Base-by-base conservation (phyloP, 768 basidiomycete genomes). In the Strobilomyces echinocephalus region DNA sequence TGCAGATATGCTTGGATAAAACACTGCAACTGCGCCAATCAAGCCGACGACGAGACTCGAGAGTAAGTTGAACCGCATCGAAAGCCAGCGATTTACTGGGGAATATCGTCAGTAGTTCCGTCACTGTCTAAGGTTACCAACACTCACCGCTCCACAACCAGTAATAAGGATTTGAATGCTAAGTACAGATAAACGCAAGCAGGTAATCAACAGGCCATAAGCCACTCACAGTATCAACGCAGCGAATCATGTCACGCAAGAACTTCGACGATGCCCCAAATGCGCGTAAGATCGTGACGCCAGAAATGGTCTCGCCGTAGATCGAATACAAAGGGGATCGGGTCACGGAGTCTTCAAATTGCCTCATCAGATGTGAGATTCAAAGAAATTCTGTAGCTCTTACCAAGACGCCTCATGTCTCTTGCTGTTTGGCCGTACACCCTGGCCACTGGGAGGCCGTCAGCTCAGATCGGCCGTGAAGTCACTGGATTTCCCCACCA, bases 211-310 rank as follows among this genome's bases (percentile, higher is more conserved):
- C 3, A 2, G 40, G 35, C 21, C 35, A 36, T 15, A 15, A 26
- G 18, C 33, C 36, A 70, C 84, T 57, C 56, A 89, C 87, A 34
- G 88, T 90, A 63, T 92, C 90, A 20, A 88, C 86, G 55, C 82
- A 88, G 49, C 82, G 79, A 11, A 90, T 73, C 88, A 92, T 91
- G 59, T 91, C 90, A 49, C 89, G 75, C 57, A 92, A 69, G 68
- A 91, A 90, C 65, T 91, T 91, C 36, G 90, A 88, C 31, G 87
- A 84, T 11, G 90, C 91, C 14, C 93, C 93, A 64, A 93, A 97
- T 0, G 92, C 86, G 41, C 93, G 85, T 30, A 93, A 69, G 45
- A 80, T 76, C 8, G 78, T 65, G 33, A 78, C 75, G 10, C 78
- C 73, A 2, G 72, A 74, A 43, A 90, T 79, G 15, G 75, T 79